These are phyloP conservation scores for Exutisphaerella laricina DNA, from an alignment of 2,329 filamentous ascomycete species.

Conservation along the genomic window DNA sequence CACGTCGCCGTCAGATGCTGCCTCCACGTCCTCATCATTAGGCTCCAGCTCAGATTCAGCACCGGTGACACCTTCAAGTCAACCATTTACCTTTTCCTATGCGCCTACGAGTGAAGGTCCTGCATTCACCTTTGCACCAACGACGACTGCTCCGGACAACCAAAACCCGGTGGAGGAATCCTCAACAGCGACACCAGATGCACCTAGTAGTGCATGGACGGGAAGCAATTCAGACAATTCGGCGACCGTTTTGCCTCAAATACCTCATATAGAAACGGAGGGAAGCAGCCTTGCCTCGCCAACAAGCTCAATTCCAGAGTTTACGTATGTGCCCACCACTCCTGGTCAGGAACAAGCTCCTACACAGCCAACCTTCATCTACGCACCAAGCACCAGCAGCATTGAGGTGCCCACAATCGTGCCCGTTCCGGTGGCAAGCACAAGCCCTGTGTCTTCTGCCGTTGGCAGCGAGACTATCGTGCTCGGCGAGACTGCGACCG, in stretches of 20 bases:
- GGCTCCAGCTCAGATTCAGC: not conserved
- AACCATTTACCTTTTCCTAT: not conserved
- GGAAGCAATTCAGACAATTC: not conserved
- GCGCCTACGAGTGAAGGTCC: not conserved
- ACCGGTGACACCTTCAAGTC: not conserved
- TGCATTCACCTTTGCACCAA: conserved; percentile 2
- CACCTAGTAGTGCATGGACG: not conserved
- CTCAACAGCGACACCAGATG: not conserved
- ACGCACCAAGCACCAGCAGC: conserved; percentile 2
- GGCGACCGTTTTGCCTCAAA: not conserved
- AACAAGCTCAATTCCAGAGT: not conserved
- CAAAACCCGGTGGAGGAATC: not conserved
- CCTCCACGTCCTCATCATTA: not conserved
- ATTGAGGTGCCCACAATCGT: conserved; percentile 2
- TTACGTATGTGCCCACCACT: not conserved
- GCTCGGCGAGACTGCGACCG: conserved; percentile 6
- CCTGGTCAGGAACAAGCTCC: not conserved
- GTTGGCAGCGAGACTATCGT: conserved; percentile 10
- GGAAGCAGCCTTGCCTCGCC: conserved; percentile 1
- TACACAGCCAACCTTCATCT: not conserved
- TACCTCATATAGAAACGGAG: not conserved
- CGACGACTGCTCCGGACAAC: not conserved
- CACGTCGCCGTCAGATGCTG: not conserved
- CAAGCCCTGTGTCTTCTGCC: conserved; percentile 4
- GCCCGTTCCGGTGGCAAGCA: not conserved